Base-by-base conservation (phyloP, 2,329 filamentous ascomycete species). In the Podosphaera xanthii region DNA sequence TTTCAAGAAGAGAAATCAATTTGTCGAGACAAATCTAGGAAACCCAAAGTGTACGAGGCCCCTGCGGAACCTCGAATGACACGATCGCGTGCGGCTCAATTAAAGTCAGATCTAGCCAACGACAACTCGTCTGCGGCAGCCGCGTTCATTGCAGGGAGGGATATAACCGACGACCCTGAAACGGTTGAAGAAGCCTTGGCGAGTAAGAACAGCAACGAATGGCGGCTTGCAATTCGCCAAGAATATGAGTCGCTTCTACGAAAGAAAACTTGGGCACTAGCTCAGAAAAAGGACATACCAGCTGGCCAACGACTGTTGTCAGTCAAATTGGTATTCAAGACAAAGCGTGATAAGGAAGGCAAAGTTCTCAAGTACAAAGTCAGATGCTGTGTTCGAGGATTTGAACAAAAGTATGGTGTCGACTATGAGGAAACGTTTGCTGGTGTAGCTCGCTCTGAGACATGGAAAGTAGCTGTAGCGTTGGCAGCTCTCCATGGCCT, bases 341-440 rank as follows among this genome's bases (percentile, higher is more conserved):
- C 52, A 4, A 55, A 55, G 52, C 10, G 52, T 55, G 52, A 55
- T 38, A 55, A 55, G 52, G 52, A 55, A 35, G 52, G 52, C 4
- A 4, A 38, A 50, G 46, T 50, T n/a, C 46, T 50, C 46, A 50
- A 50, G 46, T n/a, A 50, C 46, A 50, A 50, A 12, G 52, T 38
- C 52, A 35, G 52, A 55, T 55, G 52, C 31, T 35, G 31, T 9
- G 52, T 55, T 38, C 31, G 35, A 55, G 52, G 52, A 35, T 55
- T 55, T 38, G 31, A 38, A 35, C 52, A 55, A 22, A 38, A 35
- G 31, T 35, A 55, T 35, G 9, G 4, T 55, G 31, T 55, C 35
- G 52, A 55, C 52, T 55, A 35, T 38, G 52, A 55, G 31, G 31
- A 55, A 34, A 55, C 52, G 31, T 55, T 55, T 38, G 52, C 52